A percentile compares a stretch with the other conserved stretches of the same genome.
Evolutionary conservation across 2,329 filamentous ascomycete genomes (phyloP).

Genomic region (Phialocephala sp.): DNA sequence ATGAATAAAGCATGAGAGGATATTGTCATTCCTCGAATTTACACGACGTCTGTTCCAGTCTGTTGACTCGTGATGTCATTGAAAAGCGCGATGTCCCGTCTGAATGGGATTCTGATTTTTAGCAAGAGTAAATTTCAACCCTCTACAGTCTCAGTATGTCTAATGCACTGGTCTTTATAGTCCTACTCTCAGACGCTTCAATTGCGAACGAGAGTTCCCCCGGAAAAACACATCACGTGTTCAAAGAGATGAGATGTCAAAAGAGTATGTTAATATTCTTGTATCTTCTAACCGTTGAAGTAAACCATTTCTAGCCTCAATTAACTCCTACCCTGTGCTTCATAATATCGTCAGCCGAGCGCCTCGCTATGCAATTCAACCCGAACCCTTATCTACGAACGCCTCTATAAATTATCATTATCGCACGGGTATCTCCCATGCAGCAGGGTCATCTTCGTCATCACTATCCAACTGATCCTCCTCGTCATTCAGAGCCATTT

Average conservation of each 20-base stretch:
- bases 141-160: too few relatives aligned
- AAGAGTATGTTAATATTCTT: not conserved
- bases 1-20: too few relatives aligned
- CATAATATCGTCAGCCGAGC: not conserved
- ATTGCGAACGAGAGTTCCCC: too few relatives aligned
- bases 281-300: not conserved
- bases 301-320: not conserved
- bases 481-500: slow-evolving; percentile 44
- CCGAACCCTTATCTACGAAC: slow-evolving; percentile 9
- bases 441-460: slow-evolving; percentile 52
- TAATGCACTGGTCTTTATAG: too few relatives aligned
- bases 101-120: too few relatives aligned
- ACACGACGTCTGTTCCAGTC: too few relatives aligned
- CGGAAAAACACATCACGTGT: too few relatives aligned
- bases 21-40: too few relatives aligned
- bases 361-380: slow-evolving; percentile 12
- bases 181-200: too few relatives aligned
- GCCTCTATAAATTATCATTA: slow-evolving; percentile 7
- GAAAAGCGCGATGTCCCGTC: not conserved
- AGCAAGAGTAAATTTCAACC: too few relatives aligned
- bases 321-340: not conserved
- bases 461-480: slow-evolving; percentile 47
- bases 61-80: slow-evolving; percentile 6
- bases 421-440: slow-evolving; percentile 48
- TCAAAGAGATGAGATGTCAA: too few relatives aligned